Evolutionary conservation across 805 yeast genomes (phyloP).

Genomic region (Pichia nanzhaoensis): DNA sequence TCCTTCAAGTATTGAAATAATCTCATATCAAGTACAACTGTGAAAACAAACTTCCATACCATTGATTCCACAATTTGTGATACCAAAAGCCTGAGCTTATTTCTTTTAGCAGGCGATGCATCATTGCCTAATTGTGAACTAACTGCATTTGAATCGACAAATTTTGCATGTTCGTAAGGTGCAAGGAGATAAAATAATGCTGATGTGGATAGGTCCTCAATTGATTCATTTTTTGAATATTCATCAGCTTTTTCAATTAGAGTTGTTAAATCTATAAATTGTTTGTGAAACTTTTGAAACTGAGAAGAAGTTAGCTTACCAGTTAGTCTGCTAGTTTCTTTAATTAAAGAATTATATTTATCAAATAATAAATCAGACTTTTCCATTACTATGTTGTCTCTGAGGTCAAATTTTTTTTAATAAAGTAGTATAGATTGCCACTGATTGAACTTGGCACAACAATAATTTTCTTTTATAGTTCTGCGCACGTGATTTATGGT

Average conservation of each 20-base stretch:
- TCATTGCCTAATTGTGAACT: conserved; percentile 10
- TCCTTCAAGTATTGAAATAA: background rate
- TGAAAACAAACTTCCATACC: conserved; percentile 7
- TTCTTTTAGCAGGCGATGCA: conserved; percentile 5
- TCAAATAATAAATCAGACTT: background rate
- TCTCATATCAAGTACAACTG: conserved; percentile 6
- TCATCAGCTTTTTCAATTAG: conserved; percentile 7
- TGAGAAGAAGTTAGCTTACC: conserved; percentile 2
- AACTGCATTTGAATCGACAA: conserved; percentile 14
- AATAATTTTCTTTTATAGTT: no score
- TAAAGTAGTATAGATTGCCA: no score
- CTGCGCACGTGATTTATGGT: no score
- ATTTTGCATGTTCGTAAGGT: conserved; percentile 11
- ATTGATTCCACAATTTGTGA: conserved; percentile 12
- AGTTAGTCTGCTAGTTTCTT: background rate
- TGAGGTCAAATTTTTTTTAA: no score
- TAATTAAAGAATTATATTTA: background rate
- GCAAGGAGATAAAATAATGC: conserved; percentile 5
- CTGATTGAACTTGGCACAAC: no score
- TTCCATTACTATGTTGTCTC: background rate
- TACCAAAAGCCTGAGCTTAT: conserved; percentile 12
- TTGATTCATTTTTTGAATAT: conserved; percentile 12
- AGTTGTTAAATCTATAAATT: conserved; percentile 5
- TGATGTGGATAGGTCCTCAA: conserved; percentile 8
- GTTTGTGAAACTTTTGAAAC: conserved; percentile 13